Evolutionary conservation across 2,329 filamentous ascomycete species (phyloP).

Genomic region (Colletotrichum somersetense): DNA sequence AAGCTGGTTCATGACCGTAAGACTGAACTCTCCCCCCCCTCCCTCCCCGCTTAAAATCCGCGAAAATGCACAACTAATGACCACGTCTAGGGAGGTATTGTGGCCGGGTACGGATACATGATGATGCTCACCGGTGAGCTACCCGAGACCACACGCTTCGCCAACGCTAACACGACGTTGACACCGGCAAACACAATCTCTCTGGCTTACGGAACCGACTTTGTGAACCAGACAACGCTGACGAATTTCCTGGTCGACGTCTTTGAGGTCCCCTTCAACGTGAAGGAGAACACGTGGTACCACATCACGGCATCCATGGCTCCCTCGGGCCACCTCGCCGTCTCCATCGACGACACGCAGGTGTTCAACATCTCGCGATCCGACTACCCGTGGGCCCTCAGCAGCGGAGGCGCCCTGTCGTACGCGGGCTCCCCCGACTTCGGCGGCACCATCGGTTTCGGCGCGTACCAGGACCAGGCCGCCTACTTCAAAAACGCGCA

Average conservation of each 20-base stretch:
- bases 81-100: neutral
- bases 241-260: conserved; percentile 45
- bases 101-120: conserved; percentile 33
- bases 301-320: conserved; percentile 50
- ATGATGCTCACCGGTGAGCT: conserved; percentile 36
- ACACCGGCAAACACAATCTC: conserved; percentile 52
- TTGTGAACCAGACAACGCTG: conserved; percentile 54
- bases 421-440: conserved; percentile 20
- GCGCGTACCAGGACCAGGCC: conserved; percentile 55
- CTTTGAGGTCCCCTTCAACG: conserved; percentile 46
- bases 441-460: conserved; percentile 55
- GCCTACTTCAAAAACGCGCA: conserved; percentile 53
- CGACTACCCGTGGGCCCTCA: conserved; percentile 39
- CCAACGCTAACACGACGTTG: conserved; percentile 52
- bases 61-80: conserved; percentile 12
- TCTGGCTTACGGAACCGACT: conserved; percentile 50
- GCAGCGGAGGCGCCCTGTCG: neutral
- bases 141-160: conserved; percentile 19
- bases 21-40: neutral
- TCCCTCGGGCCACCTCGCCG: conserved; percentile 45
- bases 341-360: conserved; percentile 47
- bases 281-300: conserved; percentile 55
- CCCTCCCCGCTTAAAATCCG: too few relatives aligned
- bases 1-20: conserved; percentile 53
- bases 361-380: conserved; percentile 41